phyloP scores from a whole-genome alignment of 2,329 filamentous ascomycete genomes.

The Penicillium sp. region DNA sequence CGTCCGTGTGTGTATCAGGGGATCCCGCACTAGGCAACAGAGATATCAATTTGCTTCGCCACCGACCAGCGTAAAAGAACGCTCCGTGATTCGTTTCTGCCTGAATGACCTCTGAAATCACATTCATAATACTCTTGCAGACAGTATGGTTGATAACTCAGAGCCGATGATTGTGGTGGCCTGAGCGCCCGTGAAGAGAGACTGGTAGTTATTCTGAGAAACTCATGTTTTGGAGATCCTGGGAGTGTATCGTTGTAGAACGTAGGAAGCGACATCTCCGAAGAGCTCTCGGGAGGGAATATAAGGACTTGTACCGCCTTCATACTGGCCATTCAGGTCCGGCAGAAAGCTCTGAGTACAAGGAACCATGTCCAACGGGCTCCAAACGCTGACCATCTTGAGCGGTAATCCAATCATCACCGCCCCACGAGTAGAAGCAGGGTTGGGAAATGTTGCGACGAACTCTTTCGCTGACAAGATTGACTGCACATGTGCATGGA shows the following conservation, averaged over 20 bases:
- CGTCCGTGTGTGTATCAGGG: neutral
- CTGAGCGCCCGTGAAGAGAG: neutral
- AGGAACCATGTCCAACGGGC: neutral
- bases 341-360: neutral
- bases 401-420: slow-evolving; percentile 11
- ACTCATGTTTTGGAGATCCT: neutral
- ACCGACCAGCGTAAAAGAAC: neutral
- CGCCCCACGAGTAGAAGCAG: slow-evolving; percentile 6
- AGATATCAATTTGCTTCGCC: neutral
- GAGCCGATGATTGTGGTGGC: neutral
- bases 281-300: slow-evolving; percentile 1
- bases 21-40: neutral
- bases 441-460: slow-evolving; percentile 1
- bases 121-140: neutral
- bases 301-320: neutral
- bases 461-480: slow-evolving; percentile 9
- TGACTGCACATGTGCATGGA: slow-evolving; percentile 5
- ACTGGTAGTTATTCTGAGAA: neutral
- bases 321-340: neutral
- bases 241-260: neutral
- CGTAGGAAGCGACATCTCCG: slow-evolving; percentile 5
- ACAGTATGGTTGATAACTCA: neutral
- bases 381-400: slow-evolving; percentile 6
- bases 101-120: no score
- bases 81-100: neutral